Base-by-base conservation (phyloP, 768 basidiomycete species). In the Mycena epipterygia region DNA sequence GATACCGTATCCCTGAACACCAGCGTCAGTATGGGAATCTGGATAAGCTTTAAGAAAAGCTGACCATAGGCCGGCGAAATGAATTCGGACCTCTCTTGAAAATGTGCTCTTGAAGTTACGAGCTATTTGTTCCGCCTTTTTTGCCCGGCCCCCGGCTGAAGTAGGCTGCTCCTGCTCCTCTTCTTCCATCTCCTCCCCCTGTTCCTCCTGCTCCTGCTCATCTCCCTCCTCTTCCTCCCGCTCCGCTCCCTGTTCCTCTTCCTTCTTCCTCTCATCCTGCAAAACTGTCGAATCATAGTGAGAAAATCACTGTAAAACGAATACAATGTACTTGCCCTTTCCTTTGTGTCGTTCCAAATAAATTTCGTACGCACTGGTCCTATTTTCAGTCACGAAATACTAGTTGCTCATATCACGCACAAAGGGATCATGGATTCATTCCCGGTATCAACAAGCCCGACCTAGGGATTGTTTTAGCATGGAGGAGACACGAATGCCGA, bases 301-400 rank as follows among this genome's bases (percentile, higher is more conserved):
- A 41, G 35, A 37, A 37, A 37, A 14, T n/a, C 8, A 37, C 8
- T 37, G 35, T 14, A 37, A 37, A 7, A 37, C 14, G 35, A 14
- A 37, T 6, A 37, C 35, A 41, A 42, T 39, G 8, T 13, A 58
- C 56, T 58, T 58, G 41, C 56, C 56, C 7, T 27, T 41, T 58
- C 56, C 56, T 42, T 58, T 39, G 16, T 58, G 56, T 14, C 56
- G 56, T 41, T 42, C 56, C 25, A 27, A 27, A 41, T 58, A 58
- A 21, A 58, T 58, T 19, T 58, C 37, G 56, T 58, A 58, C 25
- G 56, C 56, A 42, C 56, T 58, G 37, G 19, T 5, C 23, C 21
- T 41, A 58, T 27, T 2, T 6, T 42, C 3, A 58, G 11, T 41
- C 11, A n/a, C 8, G 16, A 8, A 8, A 42, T 5, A 41, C 41